phyloP scores from a whole-genome alignment of 768 basidiomycete genomes.

The Rhodotorula sphaerocarpa region DNA sequence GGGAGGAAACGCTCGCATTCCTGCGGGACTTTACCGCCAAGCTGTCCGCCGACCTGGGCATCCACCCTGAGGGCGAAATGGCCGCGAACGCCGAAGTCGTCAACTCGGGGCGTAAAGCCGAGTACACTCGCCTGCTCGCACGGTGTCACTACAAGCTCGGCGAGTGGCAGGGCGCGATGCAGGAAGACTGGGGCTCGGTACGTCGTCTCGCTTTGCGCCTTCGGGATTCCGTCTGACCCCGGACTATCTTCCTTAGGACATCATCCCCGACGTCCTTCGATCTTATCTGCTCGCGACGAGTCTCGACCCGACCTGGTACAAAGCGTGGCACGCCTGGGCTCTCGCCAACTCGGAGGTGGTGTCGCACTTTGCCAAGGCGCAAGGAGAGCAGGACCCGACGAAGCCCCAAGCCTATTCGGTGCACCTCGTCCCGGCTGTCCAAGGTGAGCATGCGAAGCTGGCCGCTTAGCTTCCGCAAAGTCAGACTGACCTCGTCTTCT shows the following conservation, averaged over 20 bases:
- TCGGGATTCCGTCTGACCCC: too few relatives aligned
- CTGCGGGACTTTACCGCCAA: conserved; percentile 72
- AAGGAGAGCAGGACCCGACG: conserved; percentile 50
- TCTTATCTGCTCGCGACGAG: conserved; percentile 80
- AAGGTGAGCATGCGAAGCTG: conserved; percentile 54
- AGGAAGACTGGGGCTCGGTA: conserved; percentile 71
- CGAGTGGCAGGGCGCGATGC: conserved; percentile 79
- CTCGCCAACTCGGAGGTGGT: conserved; percentile 93
- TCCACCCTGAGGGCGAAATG: conserved; percentile 48
- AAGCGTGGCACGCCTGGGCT: conserved; percentile 99
- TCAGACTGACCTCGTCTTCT: neutral
- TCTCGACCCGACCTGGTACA: conserved; percentile 93
- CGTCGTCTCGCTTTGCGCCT: conserved; percentile 40
- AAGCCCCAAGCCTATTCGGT: conserved; percentile 59
- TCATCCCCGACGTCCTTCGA: conserved; percentile 70
- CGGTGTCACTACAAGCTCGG: conserved; percentile 95
- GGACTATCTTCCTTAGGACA: too few relatives aligned
- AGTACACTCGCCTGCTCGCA: conserved; percentile 79
- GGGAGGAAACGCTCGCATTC: conserved; percentile 69
- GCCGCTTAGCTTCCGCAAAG: too few relatives aligned
- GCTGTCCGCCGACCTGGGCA: conserved; percentile 64
- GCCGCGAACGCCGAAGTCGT: conserved; percentile 39
- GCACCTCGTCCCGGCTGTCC: conserved; percentile 86
- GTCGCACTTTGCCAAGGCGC: conserved; percentile 62
- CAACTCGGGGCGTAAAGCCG: conserved; percentile 48